A percentile compares a stretch with the other conserved stretches of the same genome.
These are phyloP conservation scores for Arabidopsis hybrid DNA, from an alignment of 441 rosid genomes.

Conservation along the genomic window DNA sequence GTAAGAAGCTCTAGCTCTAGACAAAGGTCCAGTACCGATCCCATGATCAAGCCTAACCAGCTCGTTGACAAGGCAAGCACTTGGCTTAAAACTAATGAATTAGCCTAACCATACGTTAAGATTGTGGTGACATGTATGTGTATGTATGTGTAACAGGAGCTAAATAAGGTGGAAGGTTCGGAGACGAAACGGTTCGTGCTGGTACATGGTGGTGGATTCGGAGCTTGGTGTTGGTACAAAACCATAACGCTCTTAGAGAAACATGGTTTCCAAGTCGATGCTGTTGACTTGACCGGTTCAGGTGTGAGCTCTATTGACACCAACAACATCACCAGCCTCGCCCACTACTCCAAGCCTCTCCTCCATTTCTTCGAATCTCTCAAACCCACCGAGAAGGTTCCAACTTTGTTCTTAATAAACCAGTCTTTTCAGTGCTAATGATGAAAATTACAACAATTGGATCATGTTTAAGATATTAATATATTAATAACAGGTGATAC, in stretches of 20 bases:
- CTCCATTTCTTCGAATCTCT: constrained; percentile 75
- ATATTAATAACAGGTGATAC: constrained; percentile 60
- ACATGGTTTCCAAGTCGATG: constrained; percentile 82
- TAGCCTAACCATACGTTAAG: neutral
- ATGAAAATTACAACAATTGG: constrained; percentile 7
- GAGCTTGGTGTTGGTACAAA: constrained; percentile 99
- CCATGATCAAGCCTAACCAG: constrained; percentile 35
- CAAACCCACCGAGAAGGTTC: constrained; percentile 69
- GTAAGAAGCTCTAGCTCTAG: constrained; percentile 40
- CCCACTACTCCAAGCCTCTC: constrained; percentile 87
- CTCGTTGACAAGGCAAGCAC: constrained; percentile 35
- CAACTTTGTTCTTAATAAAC: no score
- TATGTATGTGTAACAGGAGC: constrained; percentile 35
- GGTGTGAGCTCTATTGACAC: constrained; percentile 85
- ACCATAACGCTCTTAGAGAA: constrained; percentile 92
- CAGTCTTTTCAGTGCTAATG: neutral
- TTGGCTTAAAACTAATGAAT: constrained; percentile 1
- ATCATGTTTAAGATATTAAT: neutral
- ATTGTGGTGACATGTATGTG: neutral
- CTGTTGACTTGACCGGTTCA: constrained; percentile 88
- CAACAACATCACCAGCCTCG: constrained; percentile 73
- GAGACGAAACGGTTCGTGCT: constrained; percentile 83
- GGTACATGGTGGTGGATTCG: constrained; percentile 98
- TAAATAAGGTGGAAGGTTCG: constrained; percentile 58
- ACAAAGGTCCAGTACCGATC: constrained; percentile 39